These are phyloP conservation scores for Ambispora gerdemannii DNA, from an alignment of 192 early-diverging fungal genomes.

Conservation along the genomic window DNA sequence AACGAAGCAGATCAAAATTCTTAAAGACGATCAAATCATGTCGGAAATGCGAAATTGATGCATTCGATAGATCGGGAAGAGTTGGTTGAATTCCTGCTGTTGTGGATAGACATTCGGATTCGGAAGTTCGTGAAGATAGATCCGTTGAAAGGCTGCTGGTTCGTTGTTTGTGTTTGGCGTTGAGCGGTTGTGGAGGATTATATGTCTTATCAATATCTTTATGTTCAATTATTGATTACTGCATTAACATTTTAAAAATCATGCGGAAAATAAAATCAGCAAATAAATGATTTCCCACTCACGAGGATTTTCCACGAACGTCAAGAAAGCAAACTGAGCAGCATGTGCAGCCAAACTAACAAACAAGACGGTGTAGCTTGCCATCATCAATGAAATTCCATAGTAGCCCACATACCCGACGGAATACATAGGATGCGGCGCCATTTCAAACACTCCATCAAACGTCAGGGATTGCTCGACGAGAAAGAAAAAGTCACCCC, in stretches of 20 bases:
- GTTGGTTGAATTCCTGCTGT: conserved; percentile 14
- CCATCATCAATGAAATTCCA: conserved; percentile 86
- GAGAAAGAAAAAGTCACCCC: conserved; percentile 99
- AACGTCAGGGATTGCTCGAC: conserved; percentile 87
- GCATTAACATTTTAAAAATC: background rate
- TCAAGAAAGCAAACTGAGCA: conserved; percentile 85
- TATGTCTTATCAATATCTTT: conserved; percentile 63
- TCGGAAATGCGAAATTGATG: conserved; percentile 60
- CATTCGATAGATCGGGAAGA: conserved; percentile 7
- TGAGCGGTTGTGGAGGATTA: conserved; percentile 45
- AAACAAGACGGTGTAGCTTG: conserved; percentile 88
- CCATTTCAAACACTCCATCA: conserved; percentile 94
- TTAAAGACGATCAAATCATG: conserved; percentile 86
- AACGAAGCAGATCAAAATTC: conserved; percentile 87
- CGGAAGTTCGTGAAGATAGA: conserved; percentile 6
- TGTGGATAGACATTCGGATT: background rate
- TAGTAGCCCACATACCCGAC: conserved; percentile 97
- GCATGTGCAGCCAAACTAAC: conserved; percentile 85
- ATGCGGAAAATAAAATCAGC: background rate
- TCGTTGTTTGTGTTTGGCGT: conserved; percentile 31
- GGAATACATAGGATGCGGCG: conserved; percentile 98
- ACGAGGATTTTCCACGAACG: conserved; percentile 89
- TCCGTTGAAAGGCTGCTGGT: conserved; percentile 13
- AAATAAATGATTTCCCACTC: conserved; percentile 34
- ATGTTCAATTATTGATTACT: background rate